Conservation (phyloP, 2,329 filamentous ascomycete genomes). For the Cytospora mali region DNA sequence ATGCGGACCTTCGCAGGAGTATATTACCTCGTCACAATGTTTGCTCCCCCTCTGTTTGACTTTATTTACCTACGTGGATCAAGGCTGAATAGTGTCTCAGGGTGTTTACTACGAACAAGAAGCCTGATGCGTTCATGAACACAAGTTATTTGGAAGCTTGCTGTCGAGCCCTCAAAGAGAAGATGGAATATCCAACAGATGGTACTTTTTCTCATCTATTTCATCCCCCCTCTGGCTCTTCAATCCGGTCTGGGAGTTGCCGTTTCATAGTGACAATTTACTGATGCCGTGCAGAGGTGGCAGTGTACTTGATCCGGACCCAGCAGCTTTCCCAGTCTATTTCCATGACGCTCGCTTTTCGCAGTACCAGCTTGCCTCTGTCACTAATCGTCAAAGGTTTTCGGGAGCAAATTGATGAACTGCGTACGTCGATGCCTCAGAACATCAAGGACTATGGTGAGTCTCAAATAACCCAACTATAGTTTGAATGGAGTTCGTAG, state of each 20-base stretch:
- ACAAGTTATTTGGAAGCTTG: slow-evolving; percentile 47
- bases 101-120: slow-evolving; percentile 43
- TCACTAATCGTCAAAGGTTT: slow-evolving; percentile 47
- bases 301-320: slow-evolving; percentile 49
- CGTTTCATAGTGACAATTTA: not conserved
- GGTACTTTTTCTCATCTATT: not conserved
- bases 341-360: slow-evolving; percentile 42
- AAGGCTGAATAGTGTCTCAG: slow-evolving; percentile 20
- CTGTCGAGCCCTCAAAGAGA: slow-evolving; percentile 46
- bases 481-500: too few relatives aligned
- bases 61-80: too few relatives aligned
- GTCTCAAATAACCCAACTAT: slow-evolving; percentile 12
- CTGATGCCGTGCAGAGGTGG: slow-evolving; percentile 35
- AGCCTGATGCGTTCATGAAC: slow-evolving; percentile 52
- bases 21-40: slow-evolving; percentile 55
- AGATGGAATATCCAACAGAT: slow-evolving; percentile 48
- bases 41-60: slow-evolving; percentile 28
- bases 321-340: slow-evolving; percentile 54
- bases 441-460: slow-evolving; percentile 41
- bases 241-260: too few relatives aligned
- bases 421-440: slow-evolving; percentile 41
- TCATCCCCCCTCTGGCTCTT: too few relatives aligned
- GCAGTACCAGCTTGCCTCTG: slow-evolving; percentile 40
- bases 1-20: slow-evolving; percentile 52
- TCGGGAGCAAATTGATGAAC: slow-evolving; percentile 46